Conservation (phyloP, 2,329 filamentous ascomycete species). For the Apiospora arundinis region DNA sequence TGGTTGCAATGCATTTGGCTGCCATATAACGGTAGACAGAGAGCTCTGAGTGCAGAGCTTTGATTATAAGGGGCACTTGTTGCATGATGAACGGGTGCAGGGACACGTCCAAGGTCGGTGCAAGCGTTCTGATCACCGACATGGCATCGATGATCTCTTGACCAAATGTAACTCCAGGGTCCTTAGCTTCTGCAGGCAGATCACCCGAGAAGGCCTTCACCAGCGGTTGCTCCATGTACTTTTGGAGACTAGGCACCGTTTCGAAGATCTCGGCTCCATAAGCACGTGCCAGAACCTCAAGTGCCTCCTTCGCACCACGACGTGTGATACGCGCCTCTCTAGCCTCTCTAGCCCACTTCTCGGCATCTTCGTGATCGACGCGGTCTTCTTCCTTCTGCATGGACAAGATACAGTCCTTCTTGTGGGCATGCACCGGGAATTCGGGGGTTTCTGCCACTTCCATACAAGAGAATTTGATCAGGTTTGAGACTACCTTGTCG, state of each 20-base stretch:
- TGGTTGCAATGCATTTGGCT: conserved; percentile 94
- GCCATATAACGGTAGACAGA: conserved; percentile 96
- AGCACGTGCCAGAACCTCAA: conserved; percentile 82
- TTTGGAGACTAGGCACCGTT: conserved; percentile 82
- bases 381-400: conserved; percentile 97
- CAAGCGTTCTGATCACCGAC: conserved; percentile 88
- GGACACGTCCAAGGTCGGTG: conserved; percentile 82
- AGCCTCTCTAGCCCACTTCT: conserved; percentile 87
- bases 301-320: conserved; percentile 89
- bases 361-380: conserved; percentile 85
- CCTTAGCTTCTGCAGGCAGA: conserved; percentile 74
- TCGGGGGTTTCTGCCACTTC: conserved; percentile 98
- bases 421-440: conserved; percentile 80
- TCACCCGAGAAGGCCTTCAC: conserved; percentile 74
- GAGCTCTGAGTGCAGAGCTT: conserved; percentile 83
- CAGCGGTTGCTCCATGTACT: conserved; percentile 83
- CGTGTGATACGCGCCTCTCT: conserved; percentile 89
- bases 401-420: conserved; percentile 84
- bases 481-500: conserved; percentile 93
- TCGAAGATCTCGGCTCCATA: conserved; percentile 81
- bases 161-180: conserved; percentile 77
- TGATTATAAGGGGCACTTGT: conserved; percentile 84
- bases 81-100: conserved; percentile 82
- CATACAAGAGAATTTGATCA: conserved; percentile 97
- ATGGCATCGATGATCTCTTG: conserved; percentile 94